A percentile compares a stretch with the other conserved stretches of the same genome.
These are phyloP conservation scores for Dioscorea cayenensis DNA, from an alignment of 116 monocot genomes.

Conservation along the genomic window DNA sequence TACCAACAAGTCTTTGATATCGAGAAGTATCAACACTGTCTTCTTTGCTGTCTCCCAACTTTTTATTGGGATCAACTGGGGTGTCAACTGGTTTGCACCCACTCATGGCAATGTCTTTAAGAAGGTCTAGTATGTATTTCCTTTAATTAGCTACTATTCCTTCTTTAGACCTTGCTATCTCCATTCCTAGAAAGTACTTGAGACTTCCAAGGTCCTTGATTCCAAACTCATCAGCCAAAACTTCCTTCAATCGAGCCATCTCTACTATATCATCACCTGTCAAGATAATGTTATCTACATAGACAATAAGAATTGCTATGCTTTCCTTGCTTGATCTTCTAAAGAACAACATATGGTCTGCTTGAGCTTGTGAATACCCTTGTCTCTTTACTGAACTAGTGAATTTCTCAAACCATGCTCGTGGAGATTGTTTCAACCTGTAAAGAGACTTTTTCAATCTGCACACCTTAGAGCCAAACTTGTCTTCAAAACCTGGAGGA, in stretches of 20 bases:
- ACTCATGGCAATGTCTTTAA: not conserved
- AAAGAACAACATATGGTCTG: not conserved
- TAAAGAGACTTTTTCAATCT: not conserved
- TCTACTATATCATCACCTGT: not conserved
- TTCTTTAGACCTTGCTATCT: not conserved
- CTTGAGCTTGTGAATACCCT: not conserved
- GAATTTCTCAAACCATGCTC: not conserved
- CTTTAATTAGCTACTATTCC: not conserved
- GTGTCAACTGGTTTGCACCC: not conserved
- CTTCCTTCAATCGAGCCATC: not conserved
- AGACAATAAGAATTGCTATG: not conserved
- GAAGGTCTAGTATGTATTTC: not conserved
- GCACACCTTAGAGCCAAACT: not conserved
- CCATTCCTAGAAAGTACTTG: not conserved
- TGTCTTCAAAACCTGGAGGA: not conserved
- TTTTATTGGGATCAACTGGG: not conserved
- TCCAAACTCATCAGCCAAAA: not conserved
- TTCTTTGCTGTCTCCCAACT: not conserved
- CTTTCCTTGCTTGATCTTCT: not conserved
- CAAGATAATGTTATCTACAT: not conserved
- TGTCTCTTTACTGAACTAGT: not conserved
- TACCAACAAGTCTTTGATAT: conserved; percentile 1
- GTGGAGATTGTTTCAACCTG: not conserved
- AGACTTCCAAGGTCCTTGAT: not conserved
- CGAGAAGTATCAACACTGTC: not conserved